Evolutionary conservation across 805 yeast genomes (phyloP).

Genomic region (Yamadazyma phyllophila): DNA sequence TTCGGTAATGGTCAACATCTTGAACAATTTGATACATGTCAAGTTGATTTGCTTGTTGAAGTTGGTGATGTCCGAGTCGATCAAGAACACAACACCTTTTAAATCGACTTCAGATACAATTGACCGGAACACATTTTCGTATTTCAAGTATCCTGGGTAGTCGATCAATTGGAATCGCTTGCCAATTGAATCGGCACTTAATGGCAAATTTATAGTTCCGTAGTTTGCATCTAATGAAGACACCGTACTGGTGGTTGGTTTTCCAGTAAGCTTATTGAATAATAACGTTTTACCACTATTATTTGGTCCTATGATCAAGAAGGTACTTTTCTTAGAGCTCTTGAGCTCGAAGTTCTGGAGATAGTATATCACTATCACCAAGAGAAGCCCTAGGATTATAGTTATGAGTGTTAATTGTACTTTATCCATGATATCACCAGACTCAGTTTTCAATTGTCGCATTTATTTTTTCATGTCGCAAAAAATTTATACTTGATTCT

Average conservation of each 20-base stretch:
- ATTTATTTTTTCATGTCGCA: not conserved
- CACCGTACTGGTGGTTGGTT: slow-evolving; percentile 24
- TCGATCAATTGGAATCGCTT: slow-evolving; percentile 58
- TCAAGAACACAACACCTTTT: slow-evolving; percentile 68
- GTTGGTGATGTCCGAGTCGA: slow-evolving; percentile 68
- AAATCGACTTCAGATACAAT: slow-evolving; percentile 44
- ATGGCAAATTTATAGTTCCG: slow-evolving; percentile 29
- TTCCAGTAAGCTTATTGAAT: slow-evolving; percentile 30
- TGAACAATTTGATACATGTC: slow-evolving; percentile 60
- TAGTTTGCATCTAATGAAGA: slow-evolving; percentile 40
- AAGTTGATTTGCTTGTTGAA: slow-evolving; percentile 26
- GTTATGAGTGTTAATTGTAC: slow-evolving; percentile 25
- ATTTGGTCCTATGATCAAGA: slow-evolving; percentile 63
- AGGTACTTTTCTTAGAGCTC: slow-evolving; percentile 44
- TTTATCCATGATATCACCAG: slow-evolving; percentile 23
- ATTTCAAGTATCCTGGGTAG: slow-evolving; percentile 85
- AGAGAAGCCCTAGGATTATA: slow-evolving; percentile 25
- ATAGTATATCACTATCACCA: slow-evolving; percentile 22
- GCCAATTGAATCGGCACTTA: slow-evolving; percentile 33
- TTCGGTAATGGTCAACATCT: slow-evolving; percentile 63
- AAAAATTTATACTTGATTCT: not conserved
- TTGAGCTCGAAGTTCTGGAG: slow-evolving; percentile 21
- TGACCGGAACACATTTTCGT: slow-evolving; percentile 56
- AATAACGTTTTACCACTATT: slow-evolving; percentile 66
- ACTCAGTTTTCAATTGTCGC: not conserved